Conservation (phyloP, 139 green algal species). For the Chlamydomonas incerta region DNA sequence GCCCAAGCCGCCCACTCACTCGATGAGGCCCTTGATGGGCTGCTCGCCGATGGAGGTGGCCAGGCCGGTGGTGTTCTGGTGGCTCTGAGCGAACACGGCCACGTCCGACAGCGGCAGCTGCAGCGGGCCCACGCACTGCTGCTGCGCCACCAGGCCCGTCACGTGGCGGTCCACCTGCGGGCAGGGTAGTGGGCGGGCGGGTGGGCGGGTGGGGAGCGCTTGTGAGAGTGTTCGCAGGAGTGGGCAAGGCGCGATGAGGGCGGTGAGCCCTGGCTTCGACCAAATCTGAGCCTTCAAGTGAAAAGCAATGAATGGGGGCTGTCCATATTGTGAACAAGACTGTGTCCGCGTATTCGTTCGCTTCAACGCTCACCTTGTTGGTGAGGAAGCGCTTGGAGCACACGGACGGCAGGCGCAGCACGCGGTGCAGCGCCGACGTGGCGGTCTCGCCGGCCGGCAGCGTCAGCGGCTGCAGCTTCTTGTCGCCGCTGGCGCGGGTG, state of each 20-base stretch:
- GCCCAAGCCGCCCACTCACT: slow-evolving; percentile 40
- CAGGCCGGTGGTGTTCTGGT: slow-evolving; percentile 81
- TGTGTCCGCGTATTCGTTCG: too few species aligned
- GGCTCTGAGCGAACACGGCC: slow-evolving; percentile 91
- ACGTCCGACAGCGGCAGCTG: slow-evolving; percentile 93
- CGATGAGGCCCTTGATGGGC: slow-evolving; percentile 95
- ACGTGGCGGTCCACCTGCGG: slow-evolving; percentile 33
- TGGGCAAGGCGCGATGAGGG: too few species aligned
- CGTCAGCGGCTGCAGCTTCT: slow-evolving; percentile 58
- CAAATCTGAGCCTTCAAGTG: too few species aligned
- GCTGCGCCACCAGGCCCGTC: slow-evolving; percentile 94
- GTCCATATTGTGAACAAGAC: too few species aligned
- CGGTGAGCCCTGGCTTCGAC: too few species aligned
- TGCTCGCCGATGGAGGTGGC: slow-evolving; percentile 97
- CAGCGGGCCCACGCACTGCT: slow-evolving; percentile 97
- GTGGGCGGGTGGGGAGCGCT: too few species aligned
- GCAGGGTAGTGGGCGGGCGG: too few species aligned
- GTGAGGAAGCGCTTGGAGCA: slow-evolving; percentile 99
- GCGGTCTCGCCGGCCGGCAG: slow-evolving; percentile 67
- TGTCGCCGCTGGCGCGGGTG: slow-evolving; percentile 26
- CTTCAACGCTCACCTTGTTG: slow-evolving; percentile 96
- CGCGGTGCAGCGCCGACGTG: slow-evolving; percentile 72
- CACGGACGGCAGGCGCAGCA: slow-evolving; percentile 93
- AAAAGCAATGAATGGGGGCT: too few species aligned
- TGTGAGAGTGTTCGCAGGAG: too few species aligned